Evolutionary conservation across 306 rosid species (phyloP), one percentile per base, ranked within the genome.

Genomic region (Glycine latifolia): DNA sequence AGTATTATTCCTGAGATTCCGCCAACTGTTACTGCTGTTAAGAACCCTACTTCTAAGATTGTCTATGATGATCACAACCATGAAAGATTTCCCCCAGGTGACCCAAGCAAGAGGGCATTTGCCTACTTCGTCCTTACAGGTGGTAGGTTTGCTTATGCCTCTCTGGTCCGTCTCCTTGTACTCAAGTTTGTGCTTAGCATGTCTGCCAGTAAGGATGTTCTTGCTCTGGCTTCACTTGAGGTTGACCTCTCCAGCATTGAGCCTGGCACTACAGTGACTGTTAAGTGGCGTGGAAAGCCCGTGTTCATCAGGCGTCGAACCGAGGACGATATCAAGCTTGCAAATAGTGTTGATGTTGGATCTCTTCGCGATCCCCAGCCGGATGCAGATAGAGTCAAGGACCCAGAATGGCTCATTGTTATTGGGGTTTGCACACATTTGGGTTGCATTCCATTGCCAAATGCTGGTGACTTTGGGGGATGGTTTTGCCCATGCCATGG

Each of bases 121-220:
- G 97, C 96, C 7, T 93, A 93, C 86, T 91, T 93, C 81, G 96
- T 88, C 78, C 88, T 93, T 59, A 84, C 97, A 4, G 96, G 97
- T 48, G 97, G 97, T 31, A 86, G 97, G 77, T 93, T 93, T 83
- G 90, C 81, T 31, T 93, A 93, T 76, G 97, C 97, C 44, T 93
- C 97, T 37, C 20, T 91, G 71, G 54, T 93, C 70, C 97, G 97
- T 77, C 94, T 93, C 54, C 94, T 93, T 39, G 14, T 93, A 83
- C 96, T 93, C 81, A 93, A 93, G 87, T 88, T 93, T 87, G 94
- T 93, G 66, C 89, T 93, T 56, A 89, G 94, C 85, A 93, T 93
- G 97, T 91, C 95, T 15, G 97, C 97, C 53, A 93, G 95, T 70
- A 93, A 93, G 91, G 97, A 93, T 83, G 97, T 93, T 83, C 97